Evolutionary conservation across 2,329 filamentous ascomycete genomes (phyloP).

Genomic region (Hymenoscyphus fraxineus): DNA sequence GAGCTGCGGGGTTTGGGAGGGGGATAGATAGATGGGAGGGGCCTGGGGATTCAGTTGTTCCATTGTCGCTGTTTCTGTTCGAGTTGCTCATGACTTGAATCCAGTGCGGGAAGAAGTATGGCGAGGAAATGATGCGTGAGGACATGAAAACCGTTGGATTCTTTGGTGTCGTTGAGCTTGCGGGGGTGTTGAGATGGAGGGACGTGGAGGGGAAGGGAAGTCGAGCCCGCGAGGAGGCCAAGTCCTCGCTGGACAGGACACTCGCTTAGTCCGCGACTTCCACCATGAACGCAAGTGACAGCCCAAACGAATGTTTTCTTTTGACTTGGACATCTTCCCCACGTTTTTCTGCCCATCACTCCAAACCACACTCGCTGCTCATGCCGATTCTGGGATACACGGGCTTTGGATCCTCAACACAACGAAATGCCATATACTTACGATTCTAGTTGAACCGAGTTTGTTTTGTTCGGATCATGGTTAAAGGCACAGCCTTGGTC

Average conservation of each 20-base stretch:
- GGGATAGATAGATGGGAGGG: neutral
- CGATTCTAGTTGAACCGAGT: slow-evolving; percentile 45
- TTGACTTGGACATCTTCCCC: neutral
- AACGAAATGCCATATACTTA: slow-evolving; percentile 37
- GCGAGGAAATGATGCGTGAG: neutral
- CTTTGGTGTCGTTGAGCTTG: neutral
- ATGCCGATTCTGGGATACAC: neutral
- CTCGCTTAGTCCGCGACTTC: neutral
- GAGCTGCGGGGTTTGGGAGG: neutral
- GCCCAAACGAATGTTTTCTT: neutral
- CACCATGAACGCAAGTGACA: neutral
- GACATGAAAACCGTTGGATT: neutral
- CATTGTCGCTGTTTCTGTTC: neutral
- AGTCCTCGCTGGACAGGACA: neutral
- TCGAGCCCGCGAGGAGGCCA: neutral
- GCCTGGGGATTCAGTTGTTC: neutral
- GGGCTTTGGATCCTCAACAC: neutral
- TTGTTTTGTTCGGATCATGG: slow-evolving; percentile 69
- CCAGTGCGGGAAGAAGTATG: neutral
- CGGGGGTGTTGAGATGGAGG: neutral
- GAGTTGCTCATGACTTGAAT: neutral
- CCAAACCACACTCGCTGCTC: neutral
- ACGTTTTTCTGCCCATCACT: neutral
- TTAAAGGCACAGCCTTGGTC: slow-evolving; percentile 87
- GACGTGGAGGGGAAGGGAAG: neutral